These are phyloP conservation scores for Pestalotiopsis sp. DNA, from an alignment of 2,329 filamentous ascomycete genomes.

Conservation along the genomic window DNA sequence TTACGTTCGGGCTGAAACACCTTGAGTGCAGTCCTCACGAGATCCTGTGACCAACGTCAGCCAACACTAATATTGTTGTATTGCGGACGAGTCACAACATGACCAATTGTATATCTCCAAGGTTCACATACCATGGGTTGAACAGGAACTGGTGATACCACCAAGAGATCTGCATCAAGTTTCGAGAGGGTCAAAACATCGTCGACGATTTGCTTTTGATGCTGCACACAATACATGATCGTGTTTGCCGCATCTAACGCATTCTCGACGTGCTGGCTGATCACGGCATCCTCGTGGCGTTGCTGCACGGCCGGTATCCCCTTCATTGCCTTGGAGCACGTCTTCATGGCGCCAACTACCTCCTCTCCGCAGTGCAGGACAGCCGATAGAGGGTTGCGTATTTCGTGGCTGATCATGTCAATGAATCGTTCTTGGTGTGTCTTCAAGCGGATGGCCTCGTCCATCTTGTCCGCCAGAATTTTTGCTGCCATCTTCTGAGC, in stretches of 20 bases:
- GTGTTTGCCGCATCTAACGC: slow-evolving; percentile 76
- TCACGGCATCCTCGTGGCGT: neutral
- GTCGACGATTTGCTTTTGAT: slow-evolving; percentile 80
- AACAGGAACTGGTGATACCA: slow-evolving; percentile 70
- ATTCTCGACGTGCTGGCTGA: slow-evolving; percentile 42
- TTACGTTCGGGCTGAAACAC: slow-evolving; percentile 73
- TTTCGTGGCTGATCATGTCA: slow-evolving; percentile 32
- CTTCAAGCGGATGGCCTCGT: slow-evolving; percentile 27
- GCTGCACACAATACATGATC: slow-evolving; percentile 75
- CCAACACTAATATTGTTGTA: neutral
- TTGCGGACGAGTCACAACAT: neutral
- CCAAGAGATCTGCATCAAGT: slow-evolving; percentile 73
- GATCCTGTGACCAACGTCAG: slow-evolving; percentile 27
- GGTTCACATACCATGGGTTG: slow-evolving; percentile 54
- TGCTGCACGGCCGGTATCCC: neutral
- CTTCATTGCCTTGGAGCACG: slow-evolving; percentile 12
- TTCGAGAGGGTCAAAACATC: slow-evolving; percentile 75
- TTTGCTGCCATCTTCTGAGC: slow-evolving; percentile 28
- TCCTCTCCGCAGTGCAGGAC: slow-evolving; percentile 30
- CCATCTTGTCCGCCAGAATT: slow-evolving; percentile 26
- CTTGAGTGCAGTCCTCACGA: slow-evolving; percentile 69
- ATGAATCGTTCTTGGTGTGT: slow-evolving; percentile 30
- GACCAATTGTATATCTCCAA: neutral
- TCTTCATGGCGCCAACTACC: slow-evolving; percentile 26
- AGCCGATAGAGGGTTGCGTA: slow-evolving; percentile 29